These are phyloP conservation scores for Aspergillus asperescens DNA, from an alignment of 495 filamentous ascomycete species.

Conservation along the genomic window DNA sequence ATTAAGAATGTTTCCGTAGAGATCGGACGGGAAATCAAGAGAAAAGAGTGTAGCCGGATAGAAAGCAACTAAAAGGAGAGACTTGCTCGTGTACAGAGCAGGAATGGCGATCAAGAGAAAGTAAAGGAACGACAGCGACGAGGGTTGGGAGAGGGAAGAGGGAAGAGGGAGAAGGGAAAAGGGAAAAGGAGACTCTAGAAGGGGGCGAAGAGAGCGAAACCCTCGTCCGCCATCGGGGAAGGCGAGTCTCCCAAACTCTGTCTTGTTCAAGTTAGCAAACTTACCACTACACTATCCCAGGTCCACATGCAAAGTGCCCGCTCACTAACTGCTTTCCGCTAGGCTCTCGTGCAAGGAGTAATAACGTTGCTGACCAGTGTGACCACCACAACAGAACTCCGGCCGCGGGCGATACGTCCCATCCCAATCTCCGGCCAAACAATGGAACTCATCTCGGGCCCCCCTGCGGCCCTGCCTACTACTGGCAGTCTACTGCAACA, in stretches of 20 bases:
- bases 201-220: background rate
- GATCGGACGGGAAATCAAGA: slow-evolving; percentile 3
- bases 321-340: background rate
- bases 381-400: background rate
- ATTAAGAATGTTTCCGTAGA: slow-evolving; percentile 6
- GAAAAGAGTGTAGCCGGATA: slow-evolving; percentile 4
- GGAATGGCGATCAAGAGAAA: background rate
- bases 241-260: background rate
- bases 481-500: too few relatives aligned
- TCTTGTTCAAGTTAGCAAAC: background rate
- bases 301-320: background rate
- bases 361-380: background rate
- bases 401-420: background rate
- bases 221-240: background rate
- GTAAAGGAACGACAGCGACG: slow-evolving; percentile 8
- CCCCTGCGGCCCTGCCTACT: background rate
- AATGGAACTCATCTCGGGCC: background rate
- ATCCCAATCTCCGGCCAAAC: slow-evolving; percentile 1
- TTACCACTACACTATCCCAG: background rate
- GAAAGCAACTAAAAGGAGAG: slow-evolving; percentile 15
- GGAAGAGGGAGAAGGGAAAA: slow-evolving; percentile 3
- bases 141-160: slow-evolving; percentile 7
- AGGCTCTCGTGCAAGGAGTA: background rate
- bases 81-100: slow-evolving; percentile 6
- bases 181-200: slow-evolving; percentile 1